These are phyloP conservation scores for Pyrenophora graminea DNA, from an alignment of 2,329 filamentous ascomycete genomes.

Conservation along the genomic window DNA sequence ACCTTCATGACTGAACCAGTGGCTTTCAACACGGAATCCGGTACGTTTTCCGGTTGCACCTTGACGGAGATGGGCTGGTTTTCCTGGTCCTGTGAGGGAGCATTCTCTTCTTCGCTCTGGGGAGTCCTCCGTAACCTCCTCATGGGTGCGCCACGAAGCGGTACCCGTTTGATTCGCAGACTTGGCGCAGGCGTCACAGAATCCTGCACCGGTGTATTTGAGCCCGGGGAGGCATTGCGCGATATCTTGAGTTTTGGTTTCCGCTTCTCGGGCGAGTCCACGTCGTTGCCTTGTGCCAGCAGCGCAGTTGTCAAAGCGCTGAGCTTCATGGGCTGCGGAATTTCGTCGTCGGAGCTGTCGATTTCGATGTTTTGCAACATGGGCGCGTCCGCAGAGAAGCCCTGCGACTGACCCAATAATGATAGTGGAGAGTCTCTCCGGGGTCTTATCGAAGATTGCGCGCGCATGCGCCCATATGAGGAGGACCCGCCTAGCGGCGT, in stretches of 20 bases:
- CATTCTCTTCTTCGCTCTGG: conserved; percentile 45
- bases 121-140: conserved; percentile 45
- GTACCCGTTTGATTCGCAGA: conserved; percentile 46
- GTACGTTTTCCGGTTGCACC: conserved; percentile 31
- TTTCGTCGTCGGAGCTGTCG: conserved; percentile 94
- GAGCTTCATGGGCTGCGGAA: conserved; percentile 83
- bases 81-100: conserved; percentile 73
- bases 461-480: conserved; percentile 47
- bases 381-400: conserved; percentile 51
- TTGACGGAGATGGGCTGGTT: conserved; percentile 63
- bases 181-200: conserved; percentile 48
- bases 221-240: conserved; percentile 36
- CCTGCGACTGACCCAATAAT: conserved; percentile 50
- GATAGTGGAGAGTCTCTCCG: conserved; percentile 54
- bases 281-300: conserved; percentile 57
- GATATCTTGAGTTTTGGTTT: conserved; percentile 47
- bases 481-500: conserved; percentile 43
- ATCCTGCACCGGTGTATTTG: conserved; percentile 47
- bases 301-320: conserved; percentile 90
- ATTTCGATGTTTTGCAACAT: conserved; percentile 57
- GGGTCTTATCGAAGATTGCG: conserved; percentile 40
- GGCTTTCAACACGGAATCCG: conserved; percentile 37
- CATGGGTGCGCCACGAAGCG: conserved; percentile 47
- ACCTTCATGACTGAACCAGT: conserved; percentile 45
- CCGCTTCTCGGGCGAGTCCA: conserved; percentile 45